A percentile compares a stretch with the other conserved stretches of the same genome.
phyloP scores from a whole-genome alignment of 2,329 filamentous ascomycete species.

The Blastomyces parvus region DNA sequence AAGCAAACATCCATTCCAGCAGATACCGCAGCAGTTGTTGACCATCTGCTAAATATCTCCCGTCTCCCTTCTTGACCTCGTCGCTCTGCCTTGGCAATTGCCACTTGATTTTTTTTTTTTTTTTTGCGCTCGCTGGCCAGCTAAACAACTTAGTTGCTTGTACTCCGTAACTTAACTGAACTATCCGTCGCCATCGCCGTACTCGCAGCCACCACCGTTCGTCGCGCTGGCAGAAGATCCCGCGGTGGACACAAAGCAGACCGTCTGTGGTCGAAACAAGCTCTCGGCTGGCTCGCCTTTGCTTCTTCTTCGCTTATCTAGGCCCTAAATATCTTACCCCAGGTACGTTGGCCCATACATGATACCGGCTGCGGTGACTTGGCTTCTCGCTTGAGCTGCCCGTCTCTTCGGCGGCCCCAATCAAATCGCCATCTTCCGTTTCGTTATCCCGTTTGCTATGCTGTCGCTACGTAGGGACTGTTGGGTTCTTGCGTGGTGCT shows the following conservation, averaged over 20 bases:
- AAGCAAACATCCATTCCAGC: background rate
- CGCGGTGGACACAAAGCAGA: background rate
- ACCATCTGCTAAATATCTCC: background rate
- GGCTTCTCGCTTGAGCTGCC: background rate
- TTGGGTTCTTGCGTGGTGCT: background rate
- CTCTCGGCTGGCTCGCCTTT: background rate
- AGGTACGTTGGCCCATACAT: slow-evolving; percentile 10
- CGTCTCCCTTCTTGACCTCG: background rate
- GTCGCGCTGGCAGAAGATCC: slow-evolving; percentile 2
- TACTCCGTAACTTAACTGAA: no score
- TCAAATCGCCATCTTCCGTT: background rate
- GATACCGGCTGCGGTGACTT: background rate
- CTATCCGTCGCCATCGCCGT: background rate
- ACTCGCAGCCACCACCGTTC: slow-evolving; percentile 2
- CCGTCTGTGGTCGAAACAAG: background rate
- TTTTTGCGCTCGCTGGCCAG: background rate
- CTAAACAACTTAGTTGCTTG: background rate
- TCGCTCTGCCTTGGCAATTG: background rate
- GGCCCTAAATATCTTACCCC: slow-evolving; percentile 2
- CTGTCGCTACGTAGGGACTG: background rate
- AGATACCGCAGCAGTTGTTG: background rate
- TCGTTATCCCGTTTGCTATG: background rate
- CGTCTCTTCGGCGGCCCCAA: background rate
- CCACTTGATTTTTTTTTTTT: background rate
- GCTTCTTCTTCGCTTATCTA: slow-evolving; percentile 4